Percentiles rank a stretch among this genome's conserved stretches.
Conservation (phyloP, 2,329 filamentous ascomycete species). For the Stemphylium lycopersici region DNA sequence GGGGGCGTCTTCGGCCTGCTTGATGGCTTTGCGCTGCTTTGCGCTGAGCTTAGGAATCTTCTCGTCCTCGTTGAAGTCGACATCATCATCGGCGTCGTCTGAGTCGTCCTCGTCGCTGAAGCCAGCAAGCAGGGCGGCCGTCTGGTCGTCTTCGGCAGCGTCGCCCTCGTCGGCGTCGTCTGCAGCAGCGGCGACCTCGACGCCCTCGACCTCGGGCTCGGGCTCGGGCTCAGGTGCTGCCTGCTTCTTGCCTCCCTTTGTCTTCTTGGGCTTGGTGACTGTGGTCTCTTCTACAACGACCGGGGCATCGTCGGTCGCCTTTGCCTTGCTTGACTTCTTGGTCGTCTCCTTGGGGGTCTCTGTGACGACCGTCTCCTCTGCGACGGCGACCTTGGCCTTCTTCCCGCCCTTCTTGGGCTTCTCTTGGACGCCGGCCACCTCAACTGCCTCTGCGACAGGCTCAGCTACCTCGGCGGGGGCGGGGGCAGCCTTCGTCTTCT, state of each 20-base stretch:
- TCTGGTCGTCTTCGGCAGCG: slow-evolving; percentile 53
- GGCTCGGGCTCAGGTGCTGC: slow-evolving; percentile 17
- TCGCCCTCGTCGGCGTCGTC: slow-evolving; percentile 26
- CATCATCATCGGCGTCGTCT: slow-evolving; percentile 46
- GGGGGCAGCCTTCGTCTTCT: slow-evolving; percentile 37
- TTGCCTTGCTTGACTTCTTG: slow-evolving; percentile 31
- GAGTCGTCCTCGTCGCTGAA: slow-evolving; percentile 55
- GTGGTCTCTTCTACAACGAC: slow-evolving; percentile 18
- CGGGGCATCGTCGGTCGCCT: slow-evolving; percentile 19
- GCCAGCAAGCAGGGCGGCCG: slow-evolving; percentile 58
- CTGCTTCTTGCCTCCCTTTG: slow-evolving; percentile 21
- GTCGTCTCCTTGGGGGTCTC: slow-evolving; percentile 13
- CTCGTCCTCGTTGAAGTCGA: slow-evolving; percentile 47
- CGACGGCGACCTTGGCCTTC: slow-evolving; percentile 19
- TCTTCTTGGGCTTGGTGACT: slow-evolving; percentile 27
- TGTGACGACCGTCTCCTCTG: slow-evolving; percentile 15
- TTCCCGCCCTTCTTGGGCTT: slow-evolving; percentile 26
- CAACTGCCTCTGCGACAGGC: slow-evolving; percentile 5
- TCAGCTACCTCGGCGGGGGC: slow-evolving; percentile 16
- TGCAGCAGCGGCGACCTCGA: slow-evolving; percentile 21
- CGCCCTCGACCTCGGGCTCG: slow-evolving; percentile 25
- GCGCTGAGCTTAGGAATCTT: slow-evolving; percentile 36
- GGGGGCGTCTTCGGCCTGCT: slow-evolving; percentile 58
- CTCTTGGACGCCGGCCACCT: slow-evolving; percentile 11
- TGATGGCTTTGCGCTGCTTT: slow-evolving; percentile 51